Percentiles rank a stretch among this genome's conserved stretches.
phyloP scores from a whole-genome alignment of 345 rosid genomes.

The Rhodamnia argentea region DNA sequence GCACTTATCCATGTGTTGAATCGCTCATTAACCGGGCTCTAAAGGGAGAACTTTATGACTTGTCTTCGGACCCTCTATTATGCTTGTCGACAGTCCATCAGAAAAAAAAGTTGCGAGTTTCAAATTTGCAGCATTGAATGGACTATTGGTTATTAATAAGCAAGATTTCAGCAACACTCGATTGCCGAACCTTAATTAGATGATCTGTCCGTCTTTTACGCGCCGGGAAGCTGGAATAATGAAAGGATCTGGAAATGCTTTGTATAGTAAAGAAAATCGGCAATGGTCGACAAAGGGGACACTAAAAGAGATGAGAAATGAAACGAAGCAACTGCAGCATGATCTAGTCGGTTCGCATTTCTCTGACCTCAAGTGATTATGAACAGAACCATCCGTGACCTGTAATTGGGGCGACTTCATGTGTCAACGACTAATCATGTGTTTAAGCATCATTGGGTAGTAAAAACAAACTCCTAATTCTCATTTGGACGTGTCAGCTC shows the following conservation, averaged over 20 bases:
- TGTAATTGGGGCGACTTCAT: background rate
- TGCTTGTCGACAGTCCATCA: background rate
- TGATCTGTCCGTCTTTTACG: background rate
- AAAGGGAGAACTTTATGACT: background rate
- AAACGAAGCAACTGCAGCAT: background rate
- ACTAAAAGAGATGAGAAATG: background rate
- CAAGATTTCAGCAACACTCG: background rate
- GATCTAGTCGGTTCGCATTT: background rate
- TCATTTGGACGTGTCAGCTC: background rate
- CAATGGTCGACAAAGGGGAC: background rate
- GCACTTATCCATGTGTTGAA: background rate
- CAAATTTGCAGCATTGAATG: background rate
- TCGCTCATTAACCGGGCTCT: background rate
- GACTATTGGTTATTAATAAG: no score
- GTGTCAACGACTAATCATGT: background rate
- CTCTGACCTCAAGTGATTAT: background rate
- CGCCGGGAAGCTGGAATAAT: background rate
- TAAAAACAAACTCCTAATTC: background rate
- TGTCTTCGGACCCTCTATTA: background rate
- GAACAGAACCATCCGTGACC: background rate
- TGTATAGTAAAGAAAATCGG: background rate
- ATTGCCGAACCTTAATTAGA: background rate
- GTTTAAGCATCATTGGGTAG: background rate
- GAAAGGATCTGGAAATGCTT: background rate
- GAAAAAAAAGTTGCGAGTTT: background rate